A percentile compares a stretch with the other conserved stretches of the same genome.
Conservation (phyloP, 106 monocot species). For the Vanilla planifolia region DNA sequence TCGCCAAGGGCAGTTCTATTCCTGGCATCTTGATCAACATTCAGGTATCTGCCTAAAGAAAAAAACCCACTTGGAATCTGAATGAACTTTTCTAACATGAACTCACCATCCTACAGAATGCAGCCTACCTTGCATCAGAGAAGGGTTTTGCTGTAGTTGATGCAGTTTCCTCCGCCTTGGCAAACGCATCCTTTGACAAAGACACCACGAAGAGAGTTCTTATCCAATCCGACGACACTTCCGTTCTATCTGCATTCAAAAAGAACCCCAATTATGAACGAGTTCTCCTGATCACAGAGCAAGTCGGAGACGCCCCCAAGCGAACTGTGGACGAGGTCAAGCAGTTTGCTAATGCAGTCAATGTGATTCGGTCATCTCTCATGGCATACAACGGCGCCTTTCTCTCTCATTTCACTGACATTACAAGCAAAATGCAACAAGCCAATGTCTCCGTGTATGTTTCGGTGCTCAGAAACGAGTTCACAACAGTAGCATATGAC, state of each 20-base stretch:
- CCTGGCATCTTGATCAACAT: conserved; percentile 70
- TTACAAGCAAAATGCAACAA: conserved; percentile 45
- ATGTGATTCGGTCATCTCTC: conserved; percentile 40
- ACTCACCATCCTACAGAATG: conserved; percentile 42
- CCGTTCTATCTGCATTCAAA: conserved; percentile 69
- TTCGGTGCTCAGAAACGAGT: conserved; percentile 68
- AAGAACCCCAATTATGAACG: conserved; percentile 36
- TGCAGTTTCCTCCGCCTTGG: conserved; percentile 41
- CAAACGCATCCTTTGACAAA: conserved; percentile 57
- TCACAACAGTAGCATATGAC: conserved; percentile 51
- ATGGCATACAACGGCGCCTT: conserved; percentile 30
- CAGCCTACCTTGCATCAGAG: conserved; percentile 75
- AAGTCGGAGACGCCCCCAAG: conserved; percentile 38
- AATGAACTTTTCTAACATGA: too few relatives aligned
- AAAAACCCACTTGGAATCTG: neutral
- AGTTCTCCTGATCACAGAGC: conserved; percentile 47
- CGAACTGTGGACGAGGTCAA: conserved; percentile 58
- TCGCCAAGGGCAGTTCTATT: conserved; percentile 52
- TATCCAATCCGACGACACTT: conserved; percentile 76
- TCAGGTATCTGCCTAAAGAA: conserved; percentile 25
- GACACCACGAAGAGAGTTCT: conserved; percentile 35
- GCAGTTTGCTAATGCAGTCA: conserved; percentile 53
- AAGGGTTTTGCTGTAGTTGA: conserved; percentile 51
- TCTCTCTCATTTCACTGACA: conserved; percentile 37
- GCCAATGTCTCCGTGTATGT: conserved; percentile 65